Conservation (phyloP, 345 rosid species). For the Eucalyptus melliodora region DNA sequence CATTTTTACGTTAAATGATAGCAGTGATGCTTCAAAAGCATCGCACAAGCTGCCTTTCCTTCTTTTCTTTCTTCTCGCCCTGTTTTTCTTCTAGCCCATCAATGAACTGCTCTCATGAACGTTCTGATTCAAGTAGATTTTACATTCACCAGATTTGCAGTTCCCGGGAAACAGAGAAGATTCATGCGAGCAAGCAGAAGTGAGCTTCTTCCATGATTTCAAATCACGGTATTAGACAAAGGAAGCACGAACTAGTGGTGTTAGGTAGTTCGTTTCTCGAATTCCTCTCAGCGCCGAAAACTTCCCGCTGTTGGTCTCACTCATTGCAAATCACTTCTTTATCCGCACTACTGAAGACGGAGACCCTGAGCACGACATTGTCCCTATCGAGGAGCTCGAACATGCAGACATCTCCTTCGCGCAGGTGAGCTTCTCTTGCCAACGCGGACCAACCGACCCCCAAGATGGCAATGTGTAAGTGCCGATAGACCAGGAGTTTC, state of each 20-base stretch:
- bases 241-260: background rate
- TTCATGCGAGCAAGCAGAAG: background rate
- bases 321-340: background rate
- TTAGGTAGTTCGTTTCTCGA: background rate
- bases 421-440: background rate
- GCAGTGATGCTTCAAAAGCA: background rate
- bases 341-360: background rate
- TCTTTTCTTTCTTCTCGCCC: background rate
- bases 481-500: background rate
- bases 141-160: background rate
- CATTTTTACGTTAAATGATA: background rate
- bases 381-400: background rate
- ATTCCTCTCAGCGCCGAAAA: background rate
- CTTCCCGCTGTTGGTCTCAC: background rate
- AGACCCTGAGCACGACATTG: background rate
- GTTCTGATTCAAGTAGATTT: background rate
- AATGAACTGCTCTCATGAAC: background rate
- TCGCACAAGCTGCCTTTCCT: background rate
- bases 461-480: background rate
- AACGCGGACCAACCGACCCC: background rate
- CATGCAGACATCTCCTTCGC: background rate
- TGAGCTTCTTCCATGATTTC: background rate
- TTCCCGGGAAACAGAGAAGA: background rate
- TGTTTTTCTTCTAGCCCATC: background rate
- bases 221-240: background rate